These are phyloP conservation scores for Fusarium torreyae DNA, from an alignment of 2,329 filamentous ascomycete genomes.

Conservation along the genomic window DNA sequence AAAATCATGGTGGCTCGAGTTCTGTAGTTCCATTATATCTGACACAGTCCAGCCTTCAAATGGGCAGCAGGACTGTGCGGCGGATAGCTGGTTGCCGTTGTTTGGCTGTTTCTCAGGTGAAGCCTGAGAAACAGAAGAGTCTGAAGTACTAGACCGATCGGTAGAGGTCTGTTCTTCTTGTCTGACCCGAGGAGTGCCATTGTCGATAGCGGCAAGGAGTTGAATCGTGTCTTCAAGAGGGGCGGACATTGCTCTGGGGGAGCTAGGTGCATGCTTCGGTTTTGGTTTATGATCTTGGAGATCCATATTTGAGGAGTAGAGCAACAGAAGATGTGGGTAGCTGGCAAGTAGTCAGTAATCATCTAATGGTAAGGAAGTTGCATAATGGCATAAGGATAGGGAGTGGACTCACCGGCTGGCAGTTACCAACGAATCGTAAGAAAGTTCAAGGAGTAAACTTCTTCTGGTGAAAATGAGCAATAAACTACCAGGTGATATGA, in stretches of 20 bases:
- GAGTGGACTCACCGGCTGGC: too few species aligned
- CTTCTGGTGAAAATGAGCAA: too few species aligned
- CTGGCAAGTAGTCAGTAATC: too few species aligned
- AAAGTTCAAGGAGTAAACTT: too few species aligned
- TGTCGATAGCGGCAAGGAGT: background rate
- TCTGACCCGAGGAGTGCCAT: background rate
- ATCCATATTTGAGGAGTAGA: background rate
- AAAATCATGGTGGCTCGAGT: background rate
- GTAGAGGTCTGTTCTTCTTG: background rate
- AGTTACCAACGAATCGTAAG: too few species aligned
- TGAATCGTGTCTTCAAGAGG: too few species aligned
- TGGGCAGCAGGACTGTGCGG: too few species aligned
- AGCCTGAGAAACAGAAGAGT: accelerated
- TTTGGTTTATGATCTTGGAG: background rate
- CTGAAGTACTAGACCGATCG: background rate
- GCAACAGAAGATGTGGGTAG: too few species aligned
- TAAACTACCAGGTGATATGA: too few species aligned
- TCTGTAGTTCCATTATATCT: background rate
- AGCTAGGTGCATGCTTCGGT: too few species aligned
- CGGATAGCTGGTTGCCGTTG: background rate
- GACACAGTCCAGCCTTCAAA: background rate
- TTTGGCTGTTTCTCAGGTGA: background rate
- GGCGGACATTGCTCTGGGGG: background rate
- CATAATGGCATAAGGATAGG: too few species aligned
- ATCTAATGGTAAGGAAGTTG: too few species aligned